These are phyloP conservation scores for Moringa oleifera DNA, from an alignment of 345 rosid species.

Conservation along the genomic window DNA sequence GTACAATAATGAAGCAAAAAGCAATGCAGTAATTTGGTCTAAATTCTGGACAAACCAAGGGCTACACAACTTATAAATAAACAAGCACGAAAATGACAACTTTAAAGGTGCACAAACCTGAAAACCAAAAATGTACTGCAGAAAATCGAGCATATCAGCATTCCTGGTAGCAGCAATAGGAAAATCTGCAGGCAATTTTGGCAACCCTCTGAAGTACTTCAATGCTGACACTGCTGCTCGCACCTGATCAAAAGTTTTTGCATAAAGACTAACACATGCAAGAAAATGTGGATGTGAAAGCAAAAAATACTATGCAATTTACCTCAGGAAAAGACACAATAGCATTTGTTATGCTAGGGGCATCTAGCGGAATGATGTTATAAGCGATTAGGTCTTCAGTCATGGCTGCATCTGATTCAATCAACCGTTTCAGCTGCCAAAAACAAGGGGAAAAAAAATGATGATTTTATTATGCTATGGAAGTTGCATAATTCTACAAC, in stretches of 20 bases:
- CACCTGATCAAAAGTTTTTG: constrained; percentile 43
- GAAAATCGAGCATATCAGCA: constrained; percentile 82
- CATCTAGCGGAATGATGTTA: constrained; percentile 84
- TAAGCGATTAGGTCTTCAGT: constrained; percentile 87
- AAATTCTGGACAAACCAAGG: too few species aligned
- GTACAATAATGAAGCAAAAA: too few species aligned
- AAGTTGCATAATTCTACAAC: too few species aligned
- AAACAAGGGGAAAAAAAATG: too few species aligned
- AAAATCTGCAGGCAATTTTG: constrained; percentile 66
- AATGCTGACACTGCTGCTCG: constrained; percentile 73
- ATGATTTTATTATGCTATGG: too few species aligned
- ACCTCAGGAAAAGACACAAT: constrained; percentile 79
- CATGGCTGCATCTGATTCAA: constrained; percentile 92
- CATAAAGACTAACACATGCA: constrained; percentile 17
- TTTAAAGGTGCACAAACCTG: constrained; percentile 49
- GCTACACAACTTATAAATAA: too few species aligned
- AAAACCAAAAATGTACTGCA: constrained; percentile 87
- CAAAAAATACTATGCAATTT: too few species aligned
- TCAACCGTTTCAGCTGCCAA: constrained; percentile 72
- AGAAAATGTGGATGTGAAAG: constrained; percentile 13
- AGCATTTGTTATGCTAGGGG: constrained; percentile 64
- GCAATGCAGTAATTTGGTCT: too few species aligned
- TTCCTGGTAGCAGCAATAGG: constrained; percentile 60
- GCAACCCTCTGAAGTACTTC: constrained; percentile 62
- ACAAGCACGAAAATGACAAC: background rate